Percentiles rank a stretch among this genome's conserved stretches.
Conservation (phyloP, 305 asterid species). For the Euphrasia arctica region DNA sequence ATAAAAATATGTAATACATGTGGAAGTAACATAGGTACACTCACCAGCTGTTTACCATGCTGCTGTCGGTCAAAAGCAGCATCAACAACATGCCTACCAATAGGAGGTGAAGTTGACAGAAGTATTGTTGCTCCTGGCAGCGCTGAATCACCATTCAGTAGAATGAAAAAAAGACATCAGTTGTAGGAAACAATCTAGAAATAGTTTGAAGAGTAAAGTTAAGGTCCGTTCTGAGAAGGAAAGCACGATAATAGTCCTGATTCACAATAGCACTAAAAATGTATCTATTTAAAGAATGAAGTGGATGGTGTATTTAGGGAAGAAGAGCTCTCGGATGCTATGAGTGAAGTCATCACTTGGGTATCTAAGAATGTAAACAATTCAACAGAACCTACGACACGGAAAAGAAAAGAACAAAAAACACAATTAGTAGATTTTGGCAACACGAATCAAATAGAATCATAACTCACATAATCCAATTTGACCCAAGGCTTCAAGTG, state of each 20-base stretch:
- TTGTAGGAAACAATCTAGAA: conserved; percentile 20
- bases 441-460: conserved; percentile 23
- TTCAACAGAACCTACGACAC: conserved; percentile 18
- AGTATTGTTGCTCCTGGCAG: conserved; percentile 66
- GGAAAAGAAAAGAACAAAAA: conserved; percentile 3
- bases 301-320: background rate
- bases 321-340: conserved; percentile 3
- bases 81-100: conserved; percentile 67
- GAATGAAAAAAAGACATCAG: conserved; percentile 21
- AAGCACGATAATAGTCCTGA: conserved; percentile 17
- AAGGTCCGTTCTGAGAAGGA: conserved; percentile 22
- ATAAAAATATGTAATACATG: conserved; percentile 2
- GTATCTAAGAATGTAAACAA: conserved; percentile 16
- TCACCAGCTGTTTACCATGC: conserved; percentile 83
- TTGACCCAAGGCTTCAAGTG: conserved; percentile 91
- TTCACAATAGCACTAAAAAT: conserved; percentile 7
- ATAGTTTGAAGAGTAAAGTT: conserved; percentile 1
- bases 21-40: conserved; percentile 26
- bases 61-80: conserved; percentile 86
- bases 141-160: conserved; percentile 47
- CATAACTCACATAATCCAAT: conserved; percentile 77
- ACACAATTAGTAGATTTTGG: conserved; percentile 12
- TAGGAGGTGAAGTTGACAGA: conserved; percentile 59
- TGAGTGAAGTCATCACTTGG: conserved; percentile 16
- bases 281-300: conserved; percentile 19